Conservation (phyloP, 2,329 filamentous ascomycete species). For the Ophiostoma ulmi region DNA sequence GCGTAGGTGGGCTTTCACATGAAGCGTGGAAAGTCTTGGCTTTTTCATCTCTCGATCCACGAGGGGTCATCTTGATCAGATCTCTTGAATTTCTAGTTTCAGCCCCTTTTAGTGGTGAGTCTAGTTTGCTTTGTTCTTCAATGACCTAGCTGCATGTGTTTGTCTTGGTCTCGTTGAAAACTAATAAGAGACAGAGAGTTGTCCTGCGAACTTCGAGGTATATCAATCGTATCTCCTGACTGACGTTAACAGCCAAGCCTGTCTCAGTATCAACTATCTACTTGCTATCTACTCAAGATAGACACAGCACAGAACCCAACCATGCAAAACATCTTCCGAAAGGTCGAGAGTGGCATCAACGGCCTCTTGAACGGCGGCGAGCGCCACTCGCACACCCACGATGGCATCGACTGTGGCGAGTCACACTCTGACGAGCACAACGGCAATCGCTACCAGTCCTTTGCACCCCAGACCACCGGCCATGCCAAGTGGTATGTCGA, state of each 20-base stretch:
- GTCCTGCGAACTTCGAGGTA: background rate
- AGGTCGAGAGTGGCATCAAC: conserved; percentile 42
- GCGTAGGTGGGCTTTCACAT: conserved; percentile 8
- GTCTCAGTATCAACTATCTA: background rate
- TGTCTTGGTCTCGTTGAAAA: background rate
- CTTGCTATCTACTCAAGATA: background rate
- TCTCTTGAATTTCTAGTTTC: conserved; percentile 2
- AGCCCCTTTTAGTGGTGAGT: background rate
- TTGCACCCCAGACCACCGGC: conserved; percentile 66
- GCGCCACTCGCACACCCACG: conserved; percentile 44
- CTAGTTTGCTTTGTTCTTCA: background rate
- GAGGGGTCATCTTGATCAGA: background rate
- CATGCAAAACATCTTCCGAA: conserved; percentile 42
- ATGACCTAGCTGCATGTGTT: background rate
- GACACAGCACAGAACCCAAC: background rate
- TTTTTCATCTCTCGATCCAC: background rate
- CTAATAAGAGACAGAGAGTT: background rate
- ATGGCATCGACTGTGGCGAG: conserved; percentile 40
- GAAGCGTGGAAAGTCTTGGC: conserved; percentile 1
- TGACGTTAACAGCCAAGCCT: background rate
- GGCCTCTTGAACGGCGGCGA: conserved; percentile 38
- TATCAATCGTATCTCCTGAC: background rate
- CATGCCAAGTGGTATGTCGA: conserved; percentile 87
- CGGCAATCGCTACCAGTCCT: conserved; percentile 57
- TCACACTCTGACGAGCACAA: conserved; percentile 41